These are phyloP conservation scores for Hirsutella rhossiliensis DNA, from an alignment of 2,329 filamentous ascomycete species.

Conservation along the genomic window DNA sequence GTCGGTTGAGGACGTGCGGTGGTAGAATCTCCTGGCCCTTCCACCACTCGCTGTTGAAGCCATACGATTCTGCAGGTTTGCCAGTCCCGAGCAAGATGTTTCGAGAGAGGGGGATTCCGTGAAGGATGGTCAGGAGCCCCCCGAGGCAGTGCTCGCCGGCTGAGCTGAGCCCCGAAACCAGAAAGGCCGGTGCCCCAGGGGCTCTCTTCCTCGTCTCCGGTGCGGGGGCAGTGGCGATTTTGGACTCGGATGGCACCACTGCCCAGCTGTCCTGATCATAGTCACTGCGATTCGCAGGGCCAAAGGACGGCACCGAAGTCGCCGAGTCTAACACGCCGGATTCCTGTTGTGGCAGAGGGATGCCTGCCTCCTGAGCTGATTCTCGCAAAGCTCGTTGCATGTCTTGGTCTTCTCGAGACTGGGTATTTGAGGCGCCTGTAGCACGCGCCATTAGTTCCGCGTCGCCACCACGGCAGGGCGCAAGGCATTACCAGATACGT, in stretches of 20 bases:
- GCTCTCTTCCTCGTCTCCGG: conserved; percentile 32
- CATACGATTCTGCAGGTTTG: conserved; percentile 32
- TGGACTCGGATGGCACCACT: conserved; percentile 34
- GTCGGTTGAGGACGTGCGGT: conserved; percentile 21
- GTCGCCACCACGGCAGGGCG: not conserved
- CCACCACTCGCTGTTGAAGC: conserved; percentile 49
- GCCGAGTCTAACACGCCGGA: conserved; percentile 32
- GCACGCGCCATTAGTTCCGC: not conserved
- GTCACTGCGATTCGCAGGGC: conserved; percentile 42
- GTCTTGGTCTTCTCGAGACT: conserved; percentile 40
- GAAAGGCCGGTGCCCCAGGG: conserved; percentile 35
- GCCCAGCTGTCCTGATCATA: conserved; percentile 48
- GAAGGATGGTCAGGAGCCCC: conserved; percentile 44
- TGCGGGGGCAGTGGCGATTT: conserved; percentile 8
- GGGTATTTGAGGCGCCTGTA: conserved; percentile 22
- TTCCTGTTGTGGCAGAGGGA: conserved; percentile 33
- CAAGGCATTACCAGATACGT: conserved; percentile 26
- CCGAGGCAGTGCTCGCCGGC: conserved; percentile 32
- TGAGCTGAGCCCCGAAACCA: conserved; percentile 25
- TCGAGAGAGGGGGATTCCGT: conserved; percentile 45
- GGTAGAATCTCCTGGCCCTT: conserved; percentile 38
- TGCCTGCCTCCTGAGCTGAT: conserved; percentile 40
- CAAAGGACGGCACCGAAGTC: conserved; percentile 36
- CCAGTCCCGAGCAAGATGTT: conserved; percentile 39
- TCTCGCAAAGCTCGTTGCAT: conserved; percentile 43